These are phyloP conservation scores for Pleurotus pulmonarius DNA, from an alignment of 768 basidiomycete species.

Conservation along the genomic window DNA sequence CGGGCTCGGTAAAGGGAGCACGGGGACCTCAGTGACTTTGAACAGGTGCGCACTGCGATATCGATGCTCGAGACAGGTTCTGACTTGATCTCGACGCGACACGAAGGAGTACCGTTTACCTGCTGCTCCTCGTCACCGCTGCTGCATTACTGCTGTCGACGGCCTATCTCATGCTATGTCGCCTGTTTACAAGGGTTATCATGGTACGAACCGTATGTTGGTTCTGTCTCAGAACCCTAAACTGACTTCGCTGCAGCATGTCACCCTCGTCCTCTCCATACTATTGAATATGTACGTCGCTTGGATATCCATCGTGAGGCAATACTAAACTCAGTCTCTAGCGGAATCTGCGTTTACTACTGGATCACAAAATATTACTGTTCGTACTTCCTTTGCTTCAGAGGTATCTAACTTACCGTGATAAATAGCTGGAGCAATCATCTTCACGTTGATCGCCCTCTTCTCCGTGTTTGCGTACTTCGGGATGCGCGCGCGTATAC, in stretches of 20 bases:
- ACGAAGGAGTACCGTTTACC: constrained; percentile 67
- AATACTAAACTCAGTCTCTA: constrained; percentile 21
- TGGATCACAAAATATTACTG: constrained; percentile 71
- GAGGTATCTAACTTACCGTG: not conserved
- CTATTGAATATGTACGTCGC: constrained; percentile 56
- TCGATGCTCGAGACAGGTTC: no score
- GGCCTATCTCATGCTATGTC: constrained; percentile 64
- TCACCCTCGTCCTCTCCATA: constrained; percentile 64
- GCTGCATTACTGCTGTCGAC: constrained; percentile 64
- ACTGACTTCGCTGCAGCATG: constrained; percentile 31
- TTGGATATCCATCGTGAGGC: not conserved
- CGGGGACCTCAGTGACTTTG: constrained; percentile 58
- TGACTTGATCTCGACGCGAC: not conserved
- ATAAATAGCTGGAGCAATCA: constrained; percentile 68
- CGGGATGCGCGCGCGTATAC: constrained; percentile 70
- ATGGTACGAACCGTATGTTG: constrained; percentile 33
- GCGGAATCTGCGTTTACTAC: constrained; percentile 72
- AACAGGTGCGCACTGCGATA: constrained; percentile 45
- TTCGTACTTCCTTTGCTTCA: constrained; percentile 27
- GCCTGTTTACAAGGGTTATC: constrained; percentile 68
- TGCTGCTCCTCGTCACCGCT: constrained; percentile 72
- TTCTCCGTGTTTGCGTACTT: constrained; percentile 74
- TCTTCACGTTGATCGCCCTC: constrained; percentile 78
- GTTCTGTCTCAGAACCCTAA: no score
- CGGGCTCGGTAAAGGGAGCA: constrained; percentile 51